phyloP scores from a whole-genome alignment of 2,329 filamentous ascomycete species.

The Rutstroemia sp. region DNA sequence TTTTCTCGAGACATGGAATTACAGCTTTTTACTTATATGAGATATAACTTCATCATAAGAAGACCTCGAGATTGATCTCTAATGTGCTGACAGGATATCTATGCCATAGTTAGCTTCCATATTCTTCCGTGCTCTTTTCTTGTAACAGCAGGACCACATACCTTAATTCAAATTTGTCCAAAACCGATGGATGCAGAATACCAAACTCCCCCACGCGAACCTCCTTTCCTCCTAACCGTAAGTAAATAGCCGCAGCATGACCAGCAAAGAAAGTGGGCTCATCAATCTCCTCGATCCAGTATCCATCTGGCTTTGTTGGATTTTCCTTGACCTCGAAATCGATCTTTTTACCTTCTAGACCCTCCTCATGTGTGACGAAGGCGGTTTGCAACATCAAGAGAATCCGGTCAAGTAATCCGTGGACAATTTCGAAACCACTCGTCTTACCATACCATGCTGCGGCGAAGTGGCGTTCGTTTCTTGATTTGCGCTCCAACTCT shows the following conservation, averaged over 20 bases:
- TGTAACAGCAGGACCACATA: conserved; percentile 30
- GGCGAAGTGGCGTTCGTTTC: conserved; percentile 94
- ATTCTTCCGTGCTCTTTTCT: not conserved
- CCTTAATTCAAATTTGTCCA: conserved; percentile 89
- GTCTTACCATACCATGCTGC: conserved; percentile 93
- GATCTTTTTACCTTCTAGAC: conserved; percentile 42
- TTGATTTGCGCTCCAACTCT: conserved; percentile 70
- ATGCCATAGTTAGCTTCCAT: conserved; percentile 15
- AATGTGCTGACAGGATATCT: conserved; percentile 88
- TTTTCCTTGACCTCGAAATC: conserved; percentile 47
- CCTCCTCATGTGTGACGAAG: conserved; percentile 72
- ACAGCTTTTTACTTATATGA: not conserved
- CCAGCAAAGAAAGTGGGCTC: conserved; percentile 89
- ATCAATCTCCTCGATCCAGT: conserved; percentile 92
- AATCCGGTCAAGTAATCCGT: conserved; percentile 85
- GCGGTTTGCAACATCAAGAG: conserved; percentile 84
- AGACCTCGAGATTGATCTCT: conserved; percentile 90
- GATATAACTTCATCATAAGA: conserved; percentile 51
- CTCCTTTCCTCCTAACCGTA: conserved; percentile 67
- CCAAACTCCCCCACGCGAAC: conserved; percentile 82
- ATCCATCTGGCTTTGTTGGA: conserved; percentile 58
- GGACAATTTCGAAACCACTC: conserved; percentile 90
- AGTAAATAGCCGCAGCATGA: conserved; percentile 77
- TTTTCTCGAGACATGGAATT: not conserved
- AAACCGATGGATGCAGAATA: conserved; percentile 84